Conservation (phyloP, 2,329 filamentous ascomycete genomes). For the Calonectria hongkongensis region DNA sequence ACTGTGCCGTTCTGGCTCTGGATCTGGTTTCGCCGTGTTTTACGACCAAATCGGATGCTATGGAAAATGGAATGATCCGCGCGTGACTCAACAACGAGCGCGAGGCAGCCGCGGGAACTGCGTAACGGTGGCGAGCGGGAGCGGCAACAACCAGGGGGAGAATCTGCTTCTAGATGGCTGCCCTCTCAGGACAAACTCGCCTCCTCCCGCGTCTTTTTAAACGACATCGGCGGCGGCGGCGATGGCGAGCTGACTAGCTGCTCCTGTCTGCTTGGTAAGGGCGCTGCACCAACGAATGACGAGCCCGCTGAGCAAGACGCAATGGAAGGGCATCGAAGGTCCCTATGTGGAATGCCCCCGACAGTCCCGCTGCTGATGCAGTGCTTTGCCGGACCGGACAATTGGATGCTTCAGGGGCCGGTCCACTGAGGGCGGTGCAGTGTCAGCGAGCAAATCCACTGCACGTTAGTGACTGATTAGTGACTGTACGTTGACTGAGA, state of each 20-base stretch:
- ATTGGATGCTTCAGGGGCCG: conserved; percentile 39
- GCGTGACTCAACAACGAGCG: conserved; percentile 22
- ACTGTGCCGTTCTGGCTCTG: conserved; percentile 40
- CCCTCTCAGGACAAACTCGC: conserved; percentile 42
- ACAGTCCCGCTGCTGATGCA: conserved; percentile 45
- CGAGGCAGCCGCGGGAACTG: conserved; percentile 26
- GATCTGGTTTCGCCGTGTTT: conserved; percentile 23
- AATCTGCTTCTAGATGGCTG: conserved; percentile 35
- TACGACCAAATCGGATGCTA: conserved; percentile 34
- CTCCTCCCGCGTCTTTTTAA: conserved; percentile 49
- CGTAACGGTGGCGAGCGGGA: conserved; percentile 35
- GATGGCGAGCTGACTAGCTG: conserved; percentile 54
- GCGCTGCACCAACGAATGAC: conserved; percentile 45
- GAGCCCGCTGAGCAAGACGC: conserved; percentile 42
- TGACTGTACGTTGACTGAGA: conserved; percentile 35
- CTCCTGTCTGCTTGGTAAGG: conserved; percentile 52
- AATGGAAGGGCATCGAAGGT: conserved; percentile 55
- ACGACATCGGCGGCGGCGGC: conserved; percentile 49
- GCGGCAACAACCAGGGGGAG: neutral
- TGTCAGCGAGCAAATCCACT: conserved; percentile 38
- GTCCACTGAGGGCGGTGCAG: conserved; percentile 48
- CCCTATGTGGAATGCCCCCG: conserved; percentile 38
- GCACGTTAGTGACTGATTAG: conserved; percentile 34
- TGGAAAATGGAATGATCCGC: conserved; percentile 33
- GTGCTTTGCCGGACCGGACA: conserved; percentile 26